Evolutionary conservation across 2,329 filamentous ascomycete species (phyloP).

Genomic region (Botrytis hyacinthi): DNA sequence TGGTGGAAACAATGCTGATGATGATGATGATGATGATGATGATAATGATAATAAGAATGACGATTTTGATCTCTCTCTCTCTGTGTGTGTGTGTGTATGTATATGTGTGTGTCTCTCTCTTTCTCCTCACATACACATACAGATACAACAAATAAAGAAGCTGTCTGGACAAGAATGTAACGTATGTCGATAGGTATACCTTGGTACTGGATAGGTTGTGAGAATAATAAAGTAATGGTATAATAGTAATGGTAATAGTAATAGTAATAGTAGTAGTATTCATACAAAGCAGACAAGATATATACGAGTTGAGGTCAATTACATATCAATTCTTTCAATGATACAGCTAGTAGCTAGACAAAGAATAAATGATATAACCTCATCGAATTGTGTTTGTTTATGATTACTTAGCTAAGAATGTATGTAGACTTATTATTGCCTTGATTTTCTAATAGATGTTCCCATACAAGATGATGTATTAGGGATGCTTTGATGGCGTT

Average conservation of each 20-base stretch:
- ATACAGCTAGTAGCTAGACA: too few relatives aligned
- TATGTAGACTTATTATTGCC: not conserved
- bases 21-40: not conserved
- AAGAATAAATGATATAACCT: not conserved
- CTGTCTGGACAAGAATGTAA: not conserved
- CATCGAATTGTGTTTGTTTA: not conserved
- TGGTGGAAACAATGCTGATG: not conserved
- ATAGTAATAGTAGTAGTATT: not conserved
- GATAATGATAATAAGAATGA: too few relatives aligned
- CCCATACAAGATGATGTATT: too few relatives aligned
- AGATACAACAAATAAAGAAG: not conserved
- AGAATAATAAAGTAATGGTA: too few relatives aligned
- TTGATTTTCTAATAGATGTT: too few relatives aligned
- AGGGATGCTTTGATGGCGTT: not conserved
- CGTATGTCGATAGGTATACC: not conserved
- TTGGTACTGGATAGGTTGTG: not conserved
- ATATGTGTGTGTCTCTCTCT: too few relatives aligned
- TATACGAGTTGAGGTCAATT: not conserved
- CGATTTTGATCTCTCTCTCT: too few relatives aligned
- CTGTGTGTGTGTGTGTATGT: not conserved
- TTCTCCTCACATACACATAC: not conserved
- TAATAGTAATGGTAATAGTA: too few relatives aligned
- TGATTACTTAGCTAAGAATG: not conserved
- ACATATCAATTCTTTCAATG: not conserved
- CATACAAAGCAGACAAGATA: too few relatives aligned